A percentile compares a stretch with the other conserved stretches of the same genome.
These are phyloP conservation scores for Verticillium dahliae DNA, from an alignment of 2,329 filamentous ascomycete genomes.

Conservation along the genomic window DNA sequence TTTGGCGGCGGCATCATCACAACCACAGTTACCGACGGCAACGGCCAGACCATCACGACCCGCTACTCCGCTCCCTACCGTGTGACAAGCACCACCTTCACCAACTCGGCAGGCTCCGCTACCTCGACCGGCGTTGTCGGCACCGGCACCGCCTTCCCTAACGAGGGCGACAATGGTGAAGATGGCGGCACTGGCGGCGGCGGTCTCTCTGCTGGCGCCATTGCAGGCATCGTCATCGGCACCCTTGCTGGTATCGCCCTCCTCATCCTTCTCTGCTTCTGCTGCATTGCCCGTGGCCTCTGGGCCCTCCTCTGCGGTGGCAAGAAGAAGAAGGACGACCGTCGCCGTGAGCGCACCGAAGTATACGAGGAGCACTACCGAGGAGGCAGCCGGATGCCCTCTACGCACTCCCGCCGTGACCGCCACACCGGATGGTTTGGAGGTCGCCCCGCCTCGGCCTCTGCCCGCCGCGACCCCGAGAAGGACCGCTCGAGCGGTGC, in stretches of 20 bases:
- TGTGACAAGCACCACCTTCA: slow-evolving; percentile 45
- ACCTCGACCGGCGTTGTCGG: slow-evolving; percentile 44
- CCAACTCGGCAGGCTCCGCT: slow-evolving; percentile 34
- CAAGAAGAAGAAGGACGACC: slow-evolving; percentile 39
- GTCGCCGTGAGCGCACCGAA: slow-evolving; percentile 47
- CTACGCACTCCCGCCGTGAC: slow-evolving; percentile 40
- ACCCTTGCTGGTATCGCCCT: slow-evolving; percentile 60
- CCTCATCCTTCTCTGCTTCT: slow-evolving; percentile 66
- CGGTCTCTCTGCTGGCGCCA: slow-evolving; percentile 62
- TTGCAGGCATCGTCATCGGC: slow-evolving; percentile 76
- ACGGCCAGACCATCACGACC: slow-evolving; percentile 43
- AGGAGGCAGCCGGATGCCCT: slow-evolving; percentile 31
- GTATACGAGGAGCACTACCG: slow-evolving; percentile 58
- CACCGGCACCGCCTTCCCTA: slow-evolving; percentile 40
- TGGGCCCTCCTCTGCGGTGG: slow-evolving; percentile 60
- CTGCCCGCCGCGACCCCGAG: slow-evolving; percentile 37
- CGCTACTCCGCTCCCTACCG: slow-evolving; percentile 45
- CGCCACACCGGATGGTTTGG: slow-evolving; percentile 51
- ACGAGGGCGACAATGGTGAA: slow-evolving; percentile 16
- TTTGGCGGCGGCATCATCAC: slow-evolving; percentile 23
- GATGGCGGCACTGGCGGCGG: slow-evolving; percentile 30
- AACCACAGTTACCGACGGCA: slow-evolving; percentile 33
- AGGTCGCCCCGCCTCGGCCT: slow-evolving; percentile 28
- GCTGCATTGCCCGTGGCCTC: slow-evolving; percentile 59
- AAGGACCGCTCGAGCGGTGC: slow-evolving; percentile 40